Base-by-base conservation (phyloP, 2,329 filamentous ascomycete species). In the Aspergillus tanneri region DNA sequence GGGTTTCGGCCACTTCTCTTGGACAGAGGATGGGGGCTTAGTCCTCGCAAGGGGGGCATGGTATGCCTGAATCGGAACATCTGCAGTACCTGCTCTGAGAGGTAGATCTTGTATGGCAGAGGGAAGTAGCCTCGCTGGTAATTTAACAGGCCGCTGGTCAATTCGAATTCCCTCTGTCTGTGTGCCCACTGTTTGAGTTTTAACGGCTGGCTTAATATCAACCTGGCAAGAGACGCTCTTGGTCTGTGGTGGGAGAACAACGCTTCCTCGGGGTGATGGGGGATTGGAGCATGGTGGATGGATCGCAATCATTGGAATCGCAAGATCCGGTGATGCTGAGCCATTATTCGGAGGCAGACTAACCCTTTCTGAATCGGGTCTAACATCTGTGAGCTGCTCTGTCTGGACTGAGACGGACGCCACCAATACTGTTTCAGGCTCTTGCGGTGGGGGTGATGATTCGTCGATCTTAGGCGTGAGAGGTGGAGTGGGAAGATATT, bases 151-250 rank as follows among this genome's bases (percentile, higher is more conserved):
- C 52, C 90, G 82, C 71, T 83, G 82, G 63, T 95, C 91, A 5
- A 95, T 82, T 46, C 88, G 82, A 49, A 97, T 96, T 50, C 89
- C 88, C 58, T 97, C 91, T 0, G 93, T 99, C 73, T 99, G 93
- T 49, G 91, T 79, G 2, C 80, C 83, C 37, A 71, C 77, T 47
- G 78, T 85, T 32, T 72, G 74, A 56, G 76, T 75, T 14, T 73
- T 67, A 21, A 69, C 65, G 8, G 75, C 60, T 27, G 75, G 61
- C 9, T 77, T 68, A 40, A 83, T 74, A 28, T 78, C 78, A 21
- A 90, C 90, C 69, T 99, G 93, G 60, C 87, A 92, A 14, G 84
- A 85, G 54, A 87, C 84, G 68, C 90, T 90, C 67, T 90, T 96
- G 5, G 83, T 86, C 53, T 83, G 83, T 47, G 91, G 84, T 45